Conservation (phyloP, 2,329 filamentous ascomycete species). For the Malbranchea zuffiana region DNA sequence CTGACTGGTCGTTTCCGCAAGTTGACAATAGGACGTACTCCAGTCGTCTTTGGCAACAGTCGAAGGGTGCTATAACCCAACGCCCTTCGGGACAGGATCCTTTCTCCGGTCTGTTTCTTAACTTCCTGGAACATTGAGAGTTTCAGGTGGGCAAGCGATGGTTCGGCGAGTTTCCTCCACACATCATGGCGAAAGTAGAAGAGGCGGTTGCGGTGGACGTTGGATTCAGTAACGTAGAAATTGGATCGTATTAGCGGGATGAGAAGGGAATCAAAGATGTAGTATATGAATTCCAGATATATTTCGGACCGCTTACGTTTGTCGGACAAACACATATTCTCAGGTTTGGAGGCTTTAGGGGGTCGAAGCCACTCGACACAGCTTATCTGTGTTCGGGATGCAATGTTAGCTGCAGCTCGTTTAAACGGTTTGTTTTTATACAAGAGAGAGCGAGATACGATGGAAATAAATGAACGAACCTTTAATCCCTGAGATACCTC, state of each 20-base stretch:
- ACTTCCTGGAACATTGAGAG: constrained; percentile 69
- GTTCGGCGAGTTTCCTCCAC: constrained; percentile 68
- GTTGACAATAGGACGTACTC: constrained; percentile 79
- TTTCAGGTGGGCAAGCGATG: constrained; percentile 58
- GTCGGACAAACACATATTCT: constrained; percentile 60
- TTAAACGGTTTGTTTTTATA: background rate
- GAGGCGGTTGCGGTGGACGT: constrained; percentile 62
- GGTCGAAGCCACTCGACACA: constrained; percentile 63
- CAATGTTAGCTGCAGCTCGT: background rate
- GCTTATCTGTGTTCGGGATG: constrained; percentile 46
- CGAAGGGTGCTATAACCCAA: constrained; percentile 71
- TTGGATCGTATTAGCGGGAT: constrained; percentile 77
- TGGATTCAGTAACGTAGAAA: constrained; percentile 93
- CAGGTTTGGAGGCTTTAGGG: constrained; percentile 30
- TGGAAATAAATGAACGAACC: constrained; percentile 37
- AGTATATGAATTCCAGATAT: constrained; percentile 79
- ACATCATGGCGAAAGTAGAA: constrained; percentile 95
- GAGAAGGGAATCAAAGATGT: constrained; percentile 80
- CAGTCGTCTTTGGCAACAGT: constrained; percentile 66
- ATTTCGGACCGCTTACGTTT: constrained; percentile 65
- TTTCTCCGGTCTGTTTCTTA: constrained; percentile 44
- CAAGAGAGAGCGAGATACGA: background rate
- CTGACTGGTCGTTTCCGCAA: constrained; percentile 52
- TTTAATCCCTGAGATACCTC: constrained; percentile 65
- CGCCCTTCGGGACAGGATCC: constrained; percentile 49